Evolutionary conservation across 441 rosid species (phyloP).

Genomic region (Adansonia rubrostipa): DNA sequence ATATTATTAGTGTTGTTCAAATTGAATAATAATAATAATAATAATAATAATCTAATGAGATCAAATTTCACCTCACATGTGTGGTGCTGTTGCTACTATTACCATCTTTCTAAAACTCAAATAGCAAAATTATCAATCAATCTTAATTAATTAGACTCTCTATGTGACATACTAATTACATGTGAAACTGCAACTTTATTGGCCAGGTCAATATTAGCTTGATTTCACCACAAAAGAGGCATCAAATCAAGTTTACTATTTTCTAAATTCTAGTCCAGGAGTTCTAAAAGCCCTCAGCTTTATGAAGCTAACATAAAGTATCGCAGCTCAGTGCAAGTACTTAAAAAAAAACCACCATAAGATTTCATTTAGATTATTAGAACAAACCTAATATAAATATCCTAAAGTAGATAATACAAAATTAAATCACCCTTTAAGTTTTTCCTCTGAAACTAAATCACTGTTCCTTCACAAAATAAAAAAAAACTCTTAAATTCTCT

Average conservation of each 20-base stretch:
- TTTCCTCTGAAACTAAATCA: constrained; percentile 6
- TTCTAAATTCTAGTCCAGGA: neutral
- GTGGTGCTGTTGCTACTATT: too few species aligned
- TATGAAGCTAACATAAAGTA: neutral
- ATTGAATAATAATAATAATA: too few species aligned
- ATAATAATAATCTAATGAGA: too few species aligned
- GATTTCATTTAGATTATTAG: neutral
- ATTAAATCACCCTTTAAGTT: neutral
- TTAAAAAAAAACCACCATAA: neutral
- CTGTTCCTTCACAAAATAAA: neutral
- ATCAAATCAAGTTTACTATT: neutral
- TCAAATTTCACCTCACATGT: too few species aligned
- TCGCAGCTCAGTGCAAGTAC: neutral
- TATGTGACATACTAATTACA: too few species aligned
- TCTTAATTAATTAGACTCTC: too few species aligned
- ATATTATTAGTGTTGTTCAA: too few species aligned
- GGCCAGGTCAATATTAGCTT: too few species aligned
- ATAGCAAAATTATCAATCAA: too few species aligned
- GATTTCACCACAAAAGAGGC: too few species aligned
- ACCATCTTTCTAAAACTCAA: too few species aligned
- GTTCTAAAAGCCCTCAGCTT: neutral
- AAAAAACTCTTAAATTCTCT: neutral
- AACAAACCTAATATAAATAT: constrained; percentile 2
- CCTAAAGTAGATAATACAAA: neutral
- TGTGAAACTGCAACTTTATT: too few species aligned